Evolutionary conservation across 2,329 filamentous ascomycete species (phyloP).

Genomic region (Chaetomium sp.): DNA sequence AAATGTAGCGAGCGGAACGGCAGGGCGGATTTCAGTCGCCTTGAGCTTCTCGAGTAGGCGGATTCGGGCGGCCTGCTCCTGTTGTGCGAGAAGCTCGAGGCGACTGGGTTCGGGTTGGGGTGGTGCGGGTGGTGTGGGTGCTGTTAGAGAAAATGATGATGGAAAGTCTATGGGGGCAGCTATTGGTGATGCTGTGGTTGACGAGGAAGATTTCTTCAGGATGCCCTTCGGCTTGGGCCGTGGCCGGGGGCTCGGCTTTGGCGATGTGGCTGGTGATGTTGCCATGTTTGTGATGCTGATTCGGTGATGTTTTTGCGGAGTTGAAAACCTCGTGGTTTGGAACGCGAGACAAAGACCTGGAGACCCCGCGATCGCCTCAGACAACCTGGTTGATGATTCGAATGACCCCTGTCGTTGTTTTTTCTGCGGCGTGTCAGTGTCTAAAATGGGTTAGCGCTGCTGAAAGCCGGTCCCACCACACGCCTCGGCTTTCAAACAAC

Average conservation of each 20-base stretch:
- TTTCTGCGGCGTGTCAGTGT: no score
- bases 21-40: slow-evolving; percentile 65
- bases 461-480: no score
- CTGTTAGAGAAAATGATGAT: slow-evolving; percentile 21
- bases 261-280: background rate
- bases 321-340: background rate
- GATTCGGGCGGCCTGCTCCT: slow-evolving; percentile 15
- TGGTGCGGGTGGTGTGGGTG: slow-evolving; percentile 16
- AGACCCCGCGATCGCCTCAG: no score
- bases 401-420: no score
- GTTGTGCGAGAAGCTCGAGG: slow-evolving; percentile 33
- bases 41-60: slow-evolving; percentile 56
- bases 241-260: slow-evolving; percentile 27
- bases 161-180: no score
- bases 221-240: slow-evolving; percentile 43
- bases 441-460: no score
- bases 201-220: slow-evolving; percentile 51
- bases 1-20: slow-evolving; percentile 53
- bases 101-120: slow-evolving; percentile 24
- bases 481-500: background rate
- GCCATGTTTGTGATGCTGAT: background rate
- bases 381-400: no score
- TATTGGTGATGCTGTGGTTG: slow-evolving; percentile 22
- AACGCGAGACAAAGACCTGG: background rate
- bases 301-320: background rate